Evolutionary conservation across 768 basidiomycete genomes (phyloP).

Genomic region (Fomitopsis serialis): DNA sequence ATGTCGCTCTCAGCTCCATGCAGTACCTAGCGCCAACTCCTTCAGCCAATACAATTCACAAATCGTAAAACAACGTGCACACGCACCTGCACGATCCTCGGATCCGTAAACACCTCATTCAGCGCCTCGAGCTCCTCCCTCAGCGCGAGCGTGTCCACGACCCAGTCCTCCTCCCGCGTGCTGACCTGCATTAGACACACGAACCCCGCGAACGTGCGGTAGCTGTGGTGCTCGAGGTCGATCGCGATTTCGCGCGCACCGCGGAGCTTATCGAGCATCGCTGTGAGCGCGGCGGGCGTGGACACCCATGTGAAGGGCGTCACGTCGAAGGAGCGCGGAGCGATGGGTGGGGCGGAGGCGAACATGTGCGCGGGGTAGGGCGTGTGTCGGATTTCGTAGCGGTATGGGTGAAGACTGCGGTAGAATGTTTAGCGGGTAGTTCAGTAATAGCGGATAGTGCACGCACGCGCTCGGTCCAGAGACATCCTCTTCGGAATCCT

Average conservation of each 20-base stretch:
- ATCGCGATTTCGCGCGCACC: slow-evolving; percentile 77
- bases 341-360: slow-evolving; percentile 40
- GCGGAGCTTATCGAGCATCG: slow-evolving; percentile 66
- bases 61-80: neutral
- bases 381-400: slow-evolving; percentile 75
- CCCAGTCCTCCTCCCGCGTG: slow-evolving; percentile 77
- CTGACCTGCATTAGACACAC: slow-evolving; percentile 92
- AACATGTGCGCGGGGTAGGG: slow-evolving; percentile 70
- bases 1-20: slow-evolving; percentile 95
- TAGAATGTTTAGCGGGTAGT: neutral
- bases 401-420: slow-evolving; percentile 65
- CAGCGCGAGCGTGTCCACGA: slow-evolving; percentile 77
- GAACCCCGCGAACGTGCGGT: slow-evolving; percentile 80
- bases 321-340: slow-evolving; percentile 54
- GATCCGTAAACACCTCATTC: slow-evolving; percentile 84
- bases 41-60: neutral
- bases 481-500: slow-evolving; percentile 16
- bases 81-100: slow-evolving; percentile 76
- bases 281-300: slow-evolving; percentile 46
- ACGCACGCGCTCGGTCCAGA: neutral
- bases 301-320: slow-evolving; percentile 71
- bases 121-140: slow-evolving; percentile 68
- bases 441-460: neutral
- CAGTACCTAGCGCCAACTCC: slow-evolving; percentile 56
- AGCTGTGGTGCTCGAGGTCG: slow-evolving; percentile 92